Base-by-base conservation (phyloP, 768 basidiomycete genomes). In the Clavaria fumosa region DNA sequence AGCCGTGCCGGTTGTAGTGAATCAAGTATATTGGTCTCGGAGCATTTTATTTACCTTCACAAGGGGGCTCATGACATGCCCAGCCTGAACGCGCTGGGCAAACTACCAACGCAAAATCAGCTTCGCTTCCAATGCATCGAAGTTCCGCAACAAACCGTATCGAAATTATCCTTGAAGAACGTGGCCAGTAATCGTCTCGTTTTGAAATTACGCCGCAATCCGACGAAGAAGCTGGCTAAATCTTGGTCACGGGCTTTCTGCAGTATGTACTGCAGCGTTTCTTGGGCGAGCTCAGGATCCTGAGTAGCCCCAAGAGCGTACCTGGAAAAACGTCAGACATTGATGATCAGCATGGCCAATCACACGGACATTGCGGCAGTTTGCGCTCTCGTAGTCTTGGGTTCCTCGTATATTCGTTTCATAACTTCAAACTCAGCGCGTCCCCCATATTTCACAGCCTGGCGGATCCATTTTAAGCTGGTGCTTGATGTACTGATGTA, bases 391-490 rank as follows among this genome's bases (percentile, higher is more conserved):
- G 90, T 80, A 15, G 82, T 84, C 44, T 70, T 68, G 10, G 80
- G 73, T 40, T 78, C 74, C 47, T 75, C 69, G 50, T 77, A 75
- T 23, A 90, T 66, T 42, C 63, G 62, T 47, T 75, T 64, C 28
- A 80, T 63, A 24, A 76, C 75, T 23, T 84, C 72, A 48, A 77
- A 93, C 50, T 91, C 89, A 18, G 58, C 60, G 23, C 57, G 57
- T 15, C 86, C 84, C 27, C 84, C 86, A 48, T 82, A 59, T 51
- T 69, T 66, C 39, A 86, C 79, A 37, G 77, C 77, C 75, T n/a
- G 82, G 43, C 6, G 40, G 23, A 33, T 23, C 12, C 30, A 26
- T 22, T 26, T 34, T 3, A 20, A 11, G n/a, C 11, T 17, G 26
- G 32, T 35, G 5, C 7, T 17, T 10, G 7, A 23, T 9, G 5